phyloP scores from a whole-genome alignment of 192 early-diverging fungal genomes.

The Podila epigama region DNA sequence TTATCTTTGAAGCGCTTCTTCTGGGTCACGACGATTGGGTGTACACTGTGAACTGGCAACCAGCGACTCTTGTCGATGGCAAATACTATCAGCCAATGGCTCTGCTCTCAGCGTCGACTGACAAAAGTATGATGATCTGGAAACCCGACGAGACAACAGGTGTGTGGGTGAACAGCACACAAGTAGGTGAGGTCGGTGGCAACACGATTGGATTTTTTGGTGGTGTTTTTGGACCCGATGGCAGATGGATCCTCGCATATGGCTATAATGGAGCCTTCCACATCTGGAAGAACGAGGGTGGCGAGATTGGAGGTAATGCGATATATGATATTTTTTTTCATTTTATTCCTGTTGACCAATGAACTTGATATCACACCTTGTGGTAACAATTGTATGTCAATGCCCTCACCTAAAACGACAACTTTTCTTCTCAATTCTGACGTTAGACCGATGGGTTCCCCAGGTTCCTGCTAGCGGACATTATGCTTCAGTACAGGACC shows the following conservation, averaged over 20 bases:
- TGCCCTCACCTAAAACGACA: too few species aligned
- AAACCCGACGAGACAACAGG: conserved; percentile 76
- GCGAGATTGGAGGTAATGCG: conserved; percentile 42
- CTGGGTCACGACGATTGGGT: conserved; percentile 98
- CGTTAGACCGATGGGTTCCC: conserved; percentile 68
- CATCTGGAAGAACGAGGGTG: conserved; percentile 69
- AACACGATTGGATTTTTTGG: conserved; percentile 84
- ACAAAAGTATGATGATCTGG: conserved; percentile 95
- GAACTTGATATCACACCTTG: too few species aligned
- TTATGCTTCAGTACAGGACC: conserved; percentile 76
- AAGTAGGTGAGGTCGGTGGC: conserved; percentile 91
- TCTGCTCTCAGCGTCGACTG: conserved; percentile 87
- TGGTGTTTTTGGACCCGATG: conserved; percentile 72
- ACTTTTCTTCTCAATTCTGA: not conserved
- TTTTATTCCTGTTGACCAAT: too few species aligned
- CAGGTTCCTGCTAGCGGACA: conserved; percentile 82
- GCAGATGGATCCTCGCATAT: conserved; percentile 73
- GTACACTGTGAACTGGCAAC: conserved; percentile 82
- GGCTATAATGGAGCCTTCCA: conserved; percentile 88
- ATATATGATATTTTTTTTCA: too few species aligned
- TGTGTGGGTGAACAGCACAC: conserved; percentile 84
- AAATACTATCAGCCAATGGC: conserved; percentile 68
- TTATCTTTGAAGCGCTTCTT: conserved; percentile 91
- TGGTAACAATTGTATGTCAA: too few species aligned
- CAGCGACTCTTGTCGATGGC: conserved; percentile 47